Evolutionary conservation across 2,329 filamentous ascomycete species (phyloP), one percentile per base, ranked within the genome.

Genomic region (Sphaerulina vaccinii): DNA sequence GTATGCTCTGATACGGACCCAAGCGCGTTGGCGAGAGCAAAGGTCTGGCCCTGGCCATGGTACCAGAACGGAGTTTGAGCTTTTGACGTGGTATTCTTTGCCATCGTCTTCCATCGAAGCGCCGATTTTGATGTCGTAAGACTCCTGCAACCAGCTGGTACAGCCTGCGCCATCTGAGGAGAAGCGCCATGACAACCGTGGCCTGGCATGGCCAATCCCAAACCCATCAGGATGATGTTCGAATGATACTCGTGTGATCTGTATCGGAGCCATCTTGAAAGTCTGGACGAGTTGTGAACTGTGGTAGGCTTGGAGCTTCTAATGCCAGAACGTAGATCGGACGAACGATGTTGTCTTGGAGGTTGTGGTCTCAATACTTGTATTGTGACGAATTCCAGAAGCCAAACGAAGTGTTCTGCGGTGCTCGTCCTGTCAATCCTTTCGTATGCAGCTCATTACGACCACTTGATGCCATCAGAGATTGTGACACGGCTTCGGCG

Each of bases 161-260:
- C 21, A 35, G 40, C 29, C 21, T 1, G 33, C 45, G 4, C 33
- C 45, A 19, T 29, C 27, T 29, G 27, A 29, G n/a, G 27, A 29
- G 27, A 49, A 49, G 45, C 22, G 38, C 45, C 45, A 49, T 21
- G 45, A 49, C 18, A 49, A 27, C 16, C 45, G 35, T 19, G 45
- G 45, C 3, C 27, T 36, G 15, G 22, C 36, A 15, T 49, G 33
- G n/a, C 35, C 35, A 22, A 49, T 49, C 13, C 45, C 45, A 32
- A 49, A 39, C 10, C 36, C 45, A 18, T 24, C 36, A 23, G 23
- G 21, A 36, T 49, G 45, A 21, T 49, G 45, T 37, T 49, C 45
- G 18, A 49, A 49, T 29, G 8, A 29, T 29, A 29, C n/a, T 29
- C 27, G 27, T 29, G 27, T 29, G 27, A 29, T 29, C 27, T 13